Evolutionary conservation across 192 early-diverging fungal genomes (phyloP).

Genomic region (Dispira parvispora): DNA sequence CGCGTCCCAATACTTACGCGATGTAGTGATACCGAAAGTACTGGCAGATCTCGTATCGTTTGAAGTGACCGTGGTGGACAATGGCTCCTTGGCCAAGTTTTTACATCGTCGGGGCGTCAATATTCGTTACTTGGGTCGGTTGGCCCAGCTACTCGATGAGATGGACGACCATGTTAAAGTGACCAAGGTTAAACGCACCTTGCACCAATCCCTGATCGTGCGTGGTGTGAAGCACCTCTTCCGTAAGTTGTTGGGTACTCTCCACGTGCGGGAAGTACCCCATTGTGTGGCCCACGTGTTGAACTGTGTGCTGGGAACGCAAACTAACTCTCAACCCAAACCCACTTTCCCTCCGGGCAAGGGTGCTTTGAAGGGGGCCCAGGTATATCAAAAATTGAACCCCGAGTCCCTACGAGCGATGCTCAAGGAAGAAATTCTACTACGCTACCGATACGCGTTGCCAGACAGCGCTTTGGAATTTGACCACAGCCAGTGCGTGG

Average conservation of each 20-base stretch:
- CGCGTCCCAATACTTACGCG: constrained; percentile 58
- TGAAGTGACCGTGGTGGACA: constrained; percentile 46
- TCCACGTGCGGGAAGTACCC: constrained; percentile 37
- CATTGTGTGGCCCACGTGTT: constrained; percentile 63
- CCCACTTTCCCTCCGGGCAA: constrained; percentile 18
- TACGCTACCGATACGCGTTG: constrained; percentile 62
- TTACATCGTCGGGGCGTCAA: constrained; percentile 94
- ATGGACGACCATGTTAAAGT: constrained; percentile 21
- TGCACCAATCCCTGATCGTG: constrained; percentile 74
- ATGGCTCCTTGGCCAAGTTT: constrained; percentile 49
- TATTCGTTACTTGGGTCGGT: constrained; percentile 85
- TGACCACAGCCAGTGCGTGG: neutral
- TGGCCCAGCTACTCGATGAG: constrained; percentile 45
- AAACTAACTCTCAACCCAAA: constrained; percentile 36
- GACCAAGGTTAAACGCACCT: constrained; percentile 31
- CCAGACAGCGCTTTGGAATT: constrained; percentile 25
- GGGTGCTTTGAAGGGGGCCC: constrained; percentile 16
- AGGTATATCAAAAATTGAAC: constrained; percentile 40
- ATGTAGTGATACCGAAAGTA: constrained; percentile 42
- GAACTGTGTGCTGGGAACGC: constrained; percentile 57
- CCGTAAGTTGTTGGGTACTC: constrained; percentile 38
- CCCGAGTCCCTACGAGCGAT: constrained; percentile 34
- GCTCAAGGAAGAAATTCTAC: constrained; percentile 43
- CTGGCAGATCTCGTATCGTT: constrained; percentile 44
- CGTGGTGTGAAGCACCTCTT: constrained; percentile 76